Base-by-base conservation (phyloP, 2,329 filamentous ascomycete genomes). In the Aspergillus fructus region DNA sequence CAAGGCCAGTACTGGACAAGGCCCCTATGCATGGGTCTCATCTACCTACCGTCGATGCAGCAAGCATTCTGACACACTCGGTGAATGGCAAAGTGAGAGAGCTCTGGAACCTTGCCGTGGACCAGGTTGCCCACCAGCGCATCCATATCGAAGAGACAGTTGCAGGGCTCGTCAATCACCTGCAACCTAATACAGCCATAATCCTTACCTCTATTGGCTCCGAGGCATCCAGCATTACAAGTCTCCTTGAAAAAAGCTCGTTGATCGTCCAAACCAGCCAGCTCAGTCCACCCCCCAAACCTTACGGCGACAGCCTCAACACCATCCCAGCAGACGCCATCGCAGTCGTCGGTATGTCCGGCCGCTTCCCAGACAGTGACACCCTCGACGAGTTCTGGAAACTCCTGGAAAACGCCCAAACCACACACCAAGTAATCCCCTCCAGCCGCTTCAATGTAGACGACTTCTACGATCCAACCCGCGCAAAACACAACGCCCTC, bases 401-500 rank as follows among this genome's bases (percentile, higher is more conserved):
- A 5, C 30, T 60, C 12, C 34, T 45, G 9, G 30, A 52, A 19
- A 40, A 2, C 1, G 15, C 34, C 4, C 41, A 46, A 2, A 51
- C n/a, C 0, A 24, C 7, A 86, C 89, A 69, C 85, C 89, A 82
- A 60, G 21, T 45, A 6, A 80, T 89, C 6, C 87, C 88, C 2
- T 70, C 82, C 5, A 85, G 90, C 65, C 82, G 88, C 13, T 91
- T 89, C 68, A 84, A 89, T 59, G 82, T 84, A 5, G 79, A 85
- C 24, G 84, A 83, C 34, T 88, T 90, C 68, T 82, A 79, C 64
- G 87, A 91, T 65, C 82, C 85, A 1, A 84, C 85, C 8, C 87
- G 87, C 23, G 89, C 89, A 72, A 79, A 78, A 27, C 85, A 85
- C 68, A 91, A 90, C 77, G 89, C 87, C 61, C 87, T 83, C 52